Conservation (phyloP, 2,329 filamentous ascomycete genomes). For the Xylariaceae sp. region DNA sequence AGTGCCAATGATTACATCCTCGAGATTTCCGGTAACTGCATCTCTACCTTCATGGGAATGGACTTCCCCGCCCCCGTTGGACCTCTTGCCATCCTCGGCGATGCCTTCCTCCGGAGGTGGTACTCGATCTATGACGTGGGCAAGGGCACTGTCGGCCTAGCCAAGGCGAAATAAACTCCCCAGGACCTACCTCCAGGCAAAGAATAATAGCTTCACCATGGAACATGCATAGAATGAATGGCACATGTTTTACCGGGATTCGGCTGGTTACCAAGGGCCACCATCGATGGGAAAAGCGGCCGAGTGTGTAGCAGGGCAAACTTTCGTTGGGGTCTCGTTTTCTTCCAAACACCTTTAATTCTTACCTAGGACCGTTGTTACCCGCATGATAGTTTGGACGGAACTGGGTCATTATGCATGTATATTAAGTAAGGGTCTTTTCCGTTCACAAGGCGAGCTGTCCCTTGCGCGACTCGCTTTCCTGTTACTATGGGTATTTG, state of each 20-base stretch:
- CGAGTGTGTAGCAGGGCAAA: background rate
- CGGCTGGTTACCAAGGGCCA: background rate
- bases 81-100: conserved; percentile 89
- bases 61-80: conserved; percentile 83
- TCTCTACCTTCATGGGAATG: conserved; percentile 97
- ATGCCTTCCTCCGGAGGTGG: conserved; percentile 76
- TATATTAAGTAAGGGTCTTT: too few relatives aligned
- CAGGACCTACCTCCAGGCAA: background rate
- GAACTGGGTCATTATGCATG: too few relatives aligned
- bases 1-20: conserved; percentile 88
- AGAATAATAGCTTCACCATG: background rate
- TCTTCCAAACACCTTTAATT: background rate
- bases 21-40: conserved; percentile 90
- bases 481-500: too few relatives aligned
- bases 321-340: background rate
- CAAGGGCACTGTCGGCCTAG: conserved; percentile 82
- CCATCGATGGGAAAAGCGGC: background rate
- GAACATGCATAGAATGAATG: background rate
- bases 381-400: too few relatives aligned
- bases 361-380: too few relatives aligned
- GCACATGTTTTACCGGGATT: background rate
- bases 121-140: conserved; percentile 97
- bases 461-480: too few relatives aligned
- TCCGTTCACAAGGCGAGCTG: too few relatives aligned
- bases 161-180: conserved; percentile 59